phyloP scores from a whole-genome alignment of 2,329 filamentous ascomycete genomes.

The Lomentospora prolificans region DNA sequence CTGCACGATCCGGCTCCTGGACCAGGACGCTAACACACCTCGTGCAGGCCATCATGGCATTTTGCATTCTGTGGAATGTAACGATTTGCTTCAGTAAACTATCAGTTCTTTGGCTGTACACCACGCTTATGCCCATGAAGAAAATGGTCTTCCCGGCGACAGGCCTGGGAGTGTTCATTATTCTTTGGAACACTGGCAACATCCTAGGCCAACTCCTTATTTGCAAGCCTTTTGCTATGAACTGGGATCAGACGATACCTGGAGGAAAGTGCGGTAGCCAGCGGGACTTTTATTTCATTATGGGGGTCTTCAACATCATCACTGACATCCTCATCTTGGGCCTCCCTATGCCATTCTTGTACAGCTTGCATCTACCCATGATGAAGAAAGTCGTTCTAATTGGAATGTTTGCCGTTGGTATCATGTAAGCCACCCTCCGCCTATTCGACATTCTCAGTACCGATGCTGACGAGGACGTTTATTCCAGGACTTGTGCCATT shows the following conservation, averaged over 20 bases:
- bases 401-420: slow-evolving; percentile 22
- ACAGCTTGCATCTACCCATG: slow-evolving; percentile 19
- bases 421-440: slow-evolving; percentile 23
- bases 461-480: no score
- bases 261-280: slow-evolving; percentile 22
- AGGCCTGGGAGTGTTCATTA: not conserved
- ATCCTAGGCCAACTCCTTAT: slow-evolving; percentile 16
- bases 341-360: slow-evolving; percentile 22
- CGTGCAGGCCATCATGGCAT: slow-evolving; percentile 3
- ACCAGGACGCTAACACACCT: not conserved
- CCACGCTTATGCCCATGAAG: not conserved
- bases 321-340: slow-evolving; percentile 22
- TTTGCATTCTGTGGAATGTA: slow-evolving; percentile 4
- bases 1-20: not conserved
- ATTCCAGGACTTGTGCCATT: slow-evolving; percentile 23
- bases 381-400: slow-evolving; percentile 21
- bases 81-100: slow-evolving; percentile 6
- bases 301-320: slow-evolving; percentile 22
- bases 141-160: not conserved
- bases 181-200: slow-evolving; percentile 4
- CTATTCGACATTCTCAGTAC: no score
- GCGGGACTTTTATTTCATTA: slow-evolving; percentile 18
- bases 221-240: slow-evolving; percentile 25
- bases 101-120: slow-evolving; percentile 4
- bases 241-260: slow-evolving; percentile 22